These are phyloP conservation scores for Mycena metata DNA, from an alignment of 768 basidiomycete species.

Conservation along the genomic window DNA sequence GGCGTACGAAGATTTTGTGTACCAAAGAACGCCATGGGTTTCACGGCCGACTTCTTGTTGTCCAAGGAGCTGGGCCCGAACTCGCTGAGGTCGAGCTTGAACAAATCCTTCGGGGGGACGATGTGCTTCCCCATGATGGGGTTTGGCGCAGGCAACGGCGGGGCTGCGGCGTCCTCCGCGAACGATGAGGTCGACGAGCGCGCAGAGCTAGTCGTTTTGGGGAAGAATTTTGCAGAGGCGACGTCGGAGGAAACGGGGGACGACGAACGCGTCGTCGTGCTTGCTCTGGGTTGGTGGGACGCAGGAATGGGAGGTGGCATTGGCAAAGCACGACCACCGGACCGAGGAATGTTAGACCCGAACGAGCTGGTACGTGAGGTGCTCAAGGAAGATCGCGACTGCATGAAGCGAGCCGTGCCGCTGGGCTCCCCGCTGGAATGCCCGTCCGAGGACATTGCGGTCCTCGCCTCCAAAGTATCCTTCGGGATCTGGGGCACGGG, in stretches of 20 bases:
- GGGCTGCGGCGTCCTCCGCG: slow-evolving; percentile 50
- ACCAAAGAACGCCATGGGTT: slow-evolving; percentile 31
- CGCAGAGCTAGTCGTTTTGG: slow-evolving; percentile 57
- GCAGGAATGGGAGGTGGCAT: slow-evolving; percentile 37
- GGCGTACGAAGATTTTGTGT: slow-evolving; percentile 16
- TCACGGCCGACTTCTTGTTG: slow-evolving; percentile 23
- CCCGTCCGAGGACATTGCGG: slow-evolving; percentile 36
- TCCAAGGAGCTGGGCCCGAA: slow-evolving; percentile 26
- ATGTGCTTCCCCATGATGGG: slow-evolving; percentile 59
- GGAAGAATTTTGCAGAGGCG: slow-evolving; percentile 67
- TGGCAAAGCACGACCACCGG: slow-evolving; percentile 27
- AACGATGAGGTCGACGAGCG: slow-evolving; percentile 73
- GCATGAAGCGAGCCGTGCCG: slow-evolving; percentile 40
- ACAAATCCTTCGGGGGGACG: slow-evolving; percentile 69
- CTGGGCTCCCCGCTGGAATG: slow-evolving; percentile 35
- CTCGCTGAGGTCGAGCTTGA: slow-evolving; percentile 51
- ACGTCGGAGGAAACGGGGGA: slow-evolving; percentile 74
- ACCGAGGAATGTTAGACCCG: slow-evolving; percentile 30
- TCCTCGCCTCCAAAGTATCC: slow-evolving; percentile 40
- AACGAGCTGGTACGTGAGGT: slow-evolving; percentile 18
- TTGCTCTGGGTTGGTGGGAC: slow-evolving; percentile 49
- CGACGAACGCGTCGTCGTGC: slow-evolving; percentile 68
- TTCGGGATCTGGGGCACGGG: slow-evolving; percentile 57
- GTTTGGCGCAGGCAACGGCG: slow-evolving; percentile 53
- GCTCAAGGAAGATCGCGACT: slow-evolving; percentile 43